Conservation (phyloP, 768 basidiomycete species). For the Tephrocybe sp. region DNA sequence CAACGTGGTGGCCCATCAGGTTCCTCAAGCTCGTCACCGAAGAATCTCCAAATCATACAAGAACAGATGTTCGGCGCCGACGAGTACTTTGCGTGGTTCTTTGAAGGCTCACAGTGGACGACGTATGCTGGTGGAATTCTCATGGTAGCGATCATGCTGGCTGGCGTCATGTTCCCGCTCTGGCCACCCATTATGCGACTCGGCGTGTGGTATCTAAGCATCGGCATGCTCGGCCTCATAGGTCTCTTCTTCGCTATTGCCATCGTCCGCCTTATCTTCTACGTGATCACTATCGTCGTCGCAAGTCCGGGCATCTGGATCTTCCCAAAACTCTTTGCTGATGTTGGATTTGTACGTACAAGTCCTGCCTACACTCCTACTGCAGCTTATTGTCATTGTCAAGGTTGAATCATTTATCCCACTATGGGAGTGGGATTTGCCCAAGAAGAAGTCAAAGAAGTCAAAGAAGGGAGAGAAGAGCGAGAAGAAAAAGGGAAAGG, state of each 20-base stretch:
- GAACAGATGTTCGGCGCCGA: constrained; percentile 78
- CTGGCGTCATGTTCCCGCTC: constrained; percentile 98
- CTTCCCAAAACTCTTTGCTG: constrained; percentile 96
- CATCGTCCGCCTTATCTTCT: constrained; percentile 89
- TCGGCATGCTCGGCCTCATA: constrained; percentile 84
- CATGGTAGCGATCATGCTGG: constrained; percentile 93
- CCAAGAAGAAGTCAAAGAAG: constrained; percentile 74
- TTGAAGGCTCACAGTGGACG: constrained; percentile 91
- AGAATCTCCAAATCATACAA: constrained; percentile 74
- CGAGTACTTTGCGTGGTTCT: constrained; percentile 96
- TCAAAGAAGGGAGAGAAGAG: constrained; percentile 52
- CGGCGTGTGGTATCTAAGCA: constrained; percentile 94
- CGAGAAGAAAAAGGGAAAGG: constrained; percentile 45
- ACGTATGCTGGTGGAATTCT: constrained; percentile 87
- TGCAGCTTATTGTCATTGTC: no score
- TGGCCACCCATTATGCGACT: constrained; percentile 94
- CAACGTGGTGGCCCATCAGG: constrained; percentile 71
- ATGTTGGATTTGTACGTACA: constrained; percentile 92
- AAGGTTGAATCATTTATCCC: constrained; percentile 98
- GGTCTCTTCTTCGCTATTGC: constrained; percentile 90
- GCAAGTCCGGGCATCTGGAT: constrained; percentile 96
- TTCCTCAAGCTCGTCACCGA: constrained; percentile 72
- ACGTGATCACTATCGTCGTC: constrained; percentile 85
- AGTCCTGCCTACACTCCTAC: constrained; percentile 2
- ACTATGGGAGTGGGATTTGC: constrained; percentile 94